Conservation (phyloP, 257 asterid species). For the Primulina eburnea region DNA sequence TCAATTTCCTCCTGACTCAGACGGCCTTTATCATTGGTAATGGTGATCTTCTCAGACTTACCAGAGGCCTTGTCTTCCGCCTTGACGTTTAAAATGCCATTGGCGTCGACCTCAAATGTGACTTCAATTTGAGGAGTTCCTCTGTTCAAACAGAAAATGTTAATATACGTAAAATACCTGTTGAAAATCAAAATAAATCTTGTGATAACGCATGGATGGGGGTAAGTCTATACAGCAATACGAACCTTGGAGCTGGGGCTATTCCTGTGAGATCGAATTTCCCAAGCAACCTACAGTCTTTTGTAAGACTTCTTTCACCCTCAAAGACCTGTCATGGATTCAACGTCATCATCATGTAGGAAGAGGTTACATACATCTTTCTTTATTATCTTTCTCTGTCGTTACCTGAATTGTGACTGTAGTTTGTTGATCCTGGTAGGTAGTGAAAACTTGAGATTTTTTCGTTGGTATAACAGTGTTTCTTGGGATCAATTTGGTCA, state of each 20-base stretch:
- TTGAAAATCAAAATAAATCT: background rate
- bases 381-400: background rate
- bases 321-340: constrained; percentile 65
- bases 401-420: constrained; percentile 83
- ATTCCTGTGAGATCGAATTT: constrained; percentile 86
- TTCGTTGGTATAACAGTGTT: constrained; percentile 94
- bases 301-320: constrained; percentile 93
- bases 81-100: constrained; percentile 83
- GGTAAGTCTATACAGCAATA: background rate
- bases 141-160: constrained; percentile 36
- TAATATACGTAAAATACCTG: too few species aligned
- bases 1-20: constrained; percentile 92
- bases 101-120: constrained; percentile 92
- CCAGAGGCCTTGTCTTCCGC: constrained; percentile 99
- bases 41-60: constrained; percentile 79
- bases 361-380: background rate
- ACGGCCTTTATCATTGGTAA: constrained; percentile 97
- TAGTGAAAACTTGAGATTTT: constrained; percentile 92
- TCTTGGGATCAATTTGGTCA: constrained; percentile 98
- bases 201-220: background rate
- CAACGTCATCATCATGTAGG: background rate
- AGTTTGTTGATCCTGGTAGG: constrained; percentile 98
- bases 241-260: constrained; percentile 92
- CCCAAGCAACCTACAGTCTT: constrained; percentile 91
- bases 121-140: constrained; percentile 98